These are phyloP conservation scores for Venturia carpophila DNA, from an alignment of 2,329 filamentous ascomycete genomes.

Conservation along the genomic window DNA sequence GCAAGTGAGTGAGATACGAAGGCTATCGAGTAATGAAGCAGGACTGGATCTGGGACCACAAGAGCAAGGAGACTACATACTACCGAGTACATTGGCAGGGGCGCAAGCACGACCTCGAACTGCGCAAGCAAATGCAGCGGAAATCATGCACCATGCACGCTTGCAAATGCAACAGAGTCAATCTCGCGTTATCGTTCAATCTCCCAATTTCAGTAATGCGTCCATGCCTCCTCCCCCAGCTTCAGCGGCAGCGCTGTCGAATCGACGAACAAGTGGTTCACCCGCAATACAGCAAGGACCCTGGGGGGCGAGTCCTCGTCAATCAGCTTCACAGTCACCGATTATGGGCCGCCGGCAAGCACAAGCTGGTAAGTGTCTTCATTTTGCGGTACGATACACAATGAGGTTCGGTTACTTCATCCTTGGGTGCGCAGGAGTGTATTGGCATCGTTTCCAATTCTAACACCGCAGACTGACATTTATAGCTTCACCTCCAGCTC, in stretches of 20 bases:
- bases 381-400: background rate
- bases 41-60: background rate
- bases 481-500: background rate
- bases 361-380: background rate
- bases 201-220: background rate
- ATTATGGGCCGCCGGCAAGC: background rate
- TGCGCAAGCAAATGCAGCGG: background rate
- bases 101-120: background rate
- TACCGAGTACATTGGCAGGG: background rate
- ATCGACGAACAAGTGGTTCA: background rate
- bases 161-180: background rate
- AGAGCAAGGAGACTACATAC: background rate
- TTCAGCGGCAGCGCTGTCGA: background rate
- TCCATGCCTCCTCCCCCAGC: conserved; percentile 2
- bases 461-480: background rate
- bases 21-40: background rate
- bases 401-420: background rate
- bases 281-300: background rate
- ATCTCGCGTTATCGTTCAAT: background rate
- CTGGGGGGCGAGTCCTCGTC: background rate
- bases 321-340: background rate
- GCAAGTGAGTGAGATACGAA: background rate
- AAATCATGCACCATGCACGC: background rate
- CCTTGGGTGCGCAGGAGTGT: background rate
- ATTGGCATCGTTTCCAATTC: background rate